Evolutionary conservation across 805 yeast genomes (phyloP), one percentile per base, ranked within the genome.

Genomic region (Saturnispora zaruensis): DNA sequence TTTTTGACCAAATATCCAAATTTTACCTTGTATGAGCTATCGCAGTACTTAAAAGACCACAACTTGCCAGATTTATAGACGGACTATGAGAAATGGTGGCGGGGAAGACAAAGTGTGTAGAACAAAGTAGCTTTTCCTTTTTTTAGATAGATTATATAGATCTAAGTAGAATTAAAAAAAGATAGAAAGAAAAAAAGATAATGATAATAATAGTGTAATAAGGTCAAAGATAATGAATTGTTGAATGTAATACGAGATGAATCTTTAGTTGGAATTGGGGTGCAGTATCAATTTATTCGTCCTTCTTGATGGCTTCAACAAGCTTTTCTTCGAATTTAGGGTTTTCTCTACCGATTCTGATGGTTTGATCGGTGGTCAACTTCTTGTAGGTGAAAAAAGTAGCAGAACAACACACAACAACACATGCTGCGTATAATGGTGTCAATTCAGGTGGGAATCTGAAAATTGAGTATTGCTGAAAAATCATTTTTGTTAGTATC

Each of bases 381-480:
- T 78, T 78, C 66, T 71, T 78, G 63, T 72, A 70, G 13, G 77
- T 60, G 68, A 78, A 78, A 68, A 64, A 78, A 53, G 70, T 57
- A 49, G 79, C 82, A 34, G 75, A 70, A 50, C 59, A 55, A 55
- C 67, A 59, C 36, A 81, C 83, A 51, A 76, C 74, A 61, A 77
- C 75, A 70, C 78, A 72, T 37, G 81, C 81, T 33, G 75, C 67
- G 59, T 76, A 76, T 55, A 78, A 68, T 61, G 83, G 83, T 51
- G 79, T 75, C 59, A 78, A 65, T 66, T 78, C 83, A 49, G 77
- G 74, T 59, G 82, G 82, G 49, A 77, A 48, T 25, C 18, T 20
- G 46, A 53, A 53, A 69, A 74, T 21, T 38, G 50, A 47, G 41
- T 47, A 47, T 41, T 47, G 44, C 45, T 47, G 33, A 28, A 28